Conservation (phyloP, 305 asterid species). For the Rubia peregrina region DNA sequence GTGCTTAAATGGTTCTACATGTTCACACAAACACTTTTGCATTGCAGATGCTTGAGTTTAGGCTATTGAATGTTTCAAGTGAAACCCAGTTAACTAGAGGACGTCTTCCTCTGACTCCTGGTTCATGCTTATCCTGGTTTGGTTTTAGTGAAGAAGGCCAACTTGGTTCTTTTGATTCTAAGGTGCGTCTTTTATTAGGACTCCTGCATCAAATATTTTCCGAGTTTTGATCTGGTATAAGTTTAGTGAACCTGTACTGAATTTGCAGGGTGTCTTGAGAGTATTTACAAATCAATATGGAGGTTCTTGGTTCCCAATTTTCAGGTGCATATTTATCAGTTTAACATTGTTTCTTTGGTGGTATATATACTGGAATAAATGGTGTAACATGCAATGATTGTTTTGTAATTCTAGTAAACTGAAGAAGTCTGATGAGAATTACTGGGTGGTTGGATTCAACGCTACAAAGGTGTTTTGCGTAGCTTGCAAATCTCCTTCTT, state of each 20-base stretch:
- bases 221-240: conserved; percentile 6
- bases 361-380: neutral
- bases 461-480: conserved; percentile 74
- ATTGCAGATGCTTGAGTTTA: conserved; percentile 84
- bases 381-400: conserved; percentile 16
- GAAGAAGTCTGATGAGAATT: conserved; percentile 67
- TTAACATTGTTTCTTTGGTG: neutral
- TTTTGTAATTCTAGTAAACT: conserved; percentile 53
- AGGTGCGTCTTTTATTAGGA: conserved; percentile 40
- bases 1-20: neutral
- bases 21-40: conserved; percentile 9
- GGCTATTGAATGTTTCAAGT: conserved; percentile 51
- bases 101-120: conserved; percentile 85
- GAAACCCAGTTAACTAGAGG: conserved; percentile 58
- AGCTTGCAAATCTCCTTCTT: conserved; percentile 83
- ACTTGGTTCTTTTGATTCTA: conserved; percentile 86
- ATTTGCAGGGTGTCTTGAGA: conserved; percentile 74
- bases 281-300: conserved; percentile 73
- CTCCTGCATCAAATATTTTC: neutral
- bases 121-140: conserved; percentile 80
- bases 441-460: conserved; percentile 86
- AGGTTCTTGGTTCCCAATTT: conserved; percentile 91
- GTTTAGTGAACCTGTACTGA: conserved; percentile 9
- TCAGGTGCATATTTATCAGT: conserved; percentile 52
- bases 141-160: conserved; percentile 97